These are phyloP conservation scores for Monosporascus sp. DNA, from an alignment of 2,329 filamentous ascomycete genomes.

Conservation along the genomic window DNA sequence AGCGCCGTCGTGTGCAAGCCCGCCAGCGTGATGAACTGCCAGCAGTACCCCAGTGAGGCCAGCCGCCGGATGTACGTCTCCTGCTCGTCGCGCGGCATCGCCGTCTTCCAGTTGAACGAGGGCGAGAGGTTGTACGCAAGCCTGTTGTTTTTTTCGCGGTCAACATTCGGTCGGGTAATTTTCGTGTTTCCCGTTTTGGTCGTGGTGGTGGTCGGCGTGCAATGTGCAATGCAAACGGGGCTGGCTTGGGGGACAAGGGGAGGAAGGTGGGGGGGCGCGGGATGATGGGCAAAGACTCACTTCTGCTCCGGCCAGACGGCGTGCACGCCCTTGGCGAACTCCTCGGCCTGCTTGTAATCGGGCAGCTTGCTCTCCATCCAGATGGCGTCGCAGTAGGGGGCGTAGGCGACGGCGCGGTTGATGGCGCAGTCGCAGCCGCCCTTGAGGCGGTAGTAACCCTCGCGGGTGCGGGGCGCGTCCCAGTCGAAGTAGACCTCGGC, in stretches of 20 bases:
- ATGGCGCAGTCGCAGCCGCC: constrained; percentile 89
- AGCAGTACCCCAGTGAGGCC: constrained; percentile 86
- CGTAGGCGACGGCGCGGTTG: constrained; percentile 86
- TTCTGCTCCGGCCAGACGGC: constrained; percentile 95
- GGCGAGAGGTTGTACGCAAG: constrained; percentile 97
- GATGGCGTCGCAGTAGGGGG: constrained; percentile 89
- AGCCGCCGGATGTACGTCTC: constrained; percentile 96
- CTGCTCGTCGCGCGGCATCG: constrained; percentile 86
- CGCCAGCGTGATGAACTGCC: constrained; percentile 99
- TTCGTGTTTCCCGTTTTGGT: neutral
- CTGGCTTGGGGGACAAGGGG: neutral
- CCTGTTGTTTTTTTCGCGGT: constrained; percentile 36
- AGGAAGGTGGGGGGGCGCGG: neutral
- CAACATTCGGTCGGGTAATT: constrained; percentile 4
- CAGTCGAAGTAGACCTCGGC: constrained; percentile 88
- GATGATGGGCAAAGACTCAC: constrained; percentile 43
- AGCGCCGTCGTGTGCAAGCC: constrained; percentile 94
- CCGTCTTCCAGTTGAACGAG: constrained; percentile 99
- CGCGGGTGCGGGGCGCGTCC: constrained; percentile 86
- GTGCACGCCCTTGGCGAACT: constrained; percentile 91
- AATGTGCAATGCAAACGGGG: neutral
- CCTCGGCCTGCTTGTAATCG: constrained; percentile 82
- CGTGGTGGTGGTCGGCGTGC: neutral
- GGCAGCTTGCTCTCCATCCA: constrained; percentile 99
- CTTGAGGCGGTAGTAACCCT: constrained; percentile 91